These are phyloP conservation scores for Eragrostis nindensis DNA, from an alignment of 176 grass and related monocot species.

Conservation along the genomic window DNA sequence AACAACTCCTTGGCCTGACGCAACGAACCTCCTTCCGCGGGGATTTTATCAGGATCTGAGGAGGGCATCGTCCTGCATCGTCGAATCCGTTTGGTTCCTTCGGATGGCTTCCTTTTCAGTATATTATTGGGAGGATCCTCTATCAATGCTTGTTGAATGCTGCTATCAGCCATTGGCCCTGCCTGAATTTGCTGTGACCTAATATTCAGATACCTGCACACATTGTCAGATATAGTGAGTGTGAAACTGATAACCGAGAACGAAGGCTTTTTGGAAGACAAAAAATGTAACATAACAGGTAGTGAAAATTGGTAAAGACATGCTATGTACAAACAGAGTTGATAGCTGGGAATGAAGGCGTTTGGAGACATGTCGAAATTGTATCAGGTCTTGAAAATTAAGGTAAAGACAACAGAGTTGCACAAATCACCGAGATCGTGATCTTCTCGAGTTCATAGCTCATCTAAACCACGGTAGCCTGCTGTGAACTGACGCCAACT, in stretches of 20 bases:
- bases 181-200: slow-evolving; percentile 14
- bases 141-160: slow-evolving; percentile 42
- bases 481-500: not conserved
- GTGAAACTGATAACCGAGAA: not conserved
- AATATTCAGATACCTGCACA: not conserved
- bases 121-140: slow-evolving; percentile 19
- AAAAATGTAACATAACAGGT: not conserved
- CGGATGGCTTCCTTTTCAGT: slow-evolving; percentile 12
- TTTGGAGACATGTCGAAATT: not conserved
- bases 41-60: slow-evolving; percentile 30
- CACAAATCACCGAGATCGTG: not conserved
- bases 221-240: not conserved
- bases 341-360: not conserved
- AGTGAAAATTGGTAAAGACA: not conserved
- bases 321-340: not conserved
- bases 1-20: slow-evolving; percentile 59
- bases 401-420: not conserved
- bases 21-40: slow-evolving; percentile 19
- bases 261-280: not conserved
- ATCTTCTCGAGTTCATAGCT: not conserved
- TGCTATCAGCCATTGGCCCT: slow-evolving; percentile 47
- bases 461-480: not conserved
- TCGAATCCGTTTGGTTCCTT: slow-evolving; percentile 56
- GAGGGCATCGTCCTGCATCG: slow-evolving; percentile 53
- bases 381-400: not conserved